Evolutionary conservation across 495 filamentous ascomycete genomes (phyloP).

Genomic region (Neurospora sp.): DNA sequence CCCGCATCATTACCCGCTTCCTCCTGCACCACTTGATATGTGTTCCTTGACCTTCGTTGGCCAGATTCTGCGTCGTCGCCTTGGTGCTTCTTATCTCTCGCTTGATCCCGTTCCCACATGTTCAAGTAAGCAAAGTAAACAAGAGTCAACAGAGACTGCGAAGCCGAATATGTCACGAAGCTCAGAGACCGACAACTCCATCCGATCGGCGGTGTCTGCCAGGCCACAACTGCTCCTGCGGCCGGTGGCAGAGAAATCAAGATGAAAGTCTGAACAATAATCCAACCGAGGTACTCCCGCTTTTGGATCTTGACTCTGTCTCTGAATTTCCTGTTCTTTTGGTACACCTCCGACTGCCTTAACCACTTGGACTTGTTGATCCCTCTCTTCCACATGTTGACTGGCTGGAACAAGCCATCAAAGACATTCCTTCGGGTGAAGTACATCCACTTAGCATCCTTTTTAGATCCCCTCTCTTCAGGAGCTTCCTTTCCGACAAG

Average conservation of each 20-base stretch:
- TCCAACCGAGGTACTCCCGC: neutral
- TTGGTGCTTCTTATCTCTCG: neutral
- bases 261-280: neutral
- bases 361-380: conserved; percentile 3
- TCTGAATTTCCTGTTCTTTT: neutral
- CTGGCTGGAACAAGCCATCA: neutral
- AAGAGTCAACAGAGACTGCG: conserved; percentile 26
- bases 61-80: neutral
- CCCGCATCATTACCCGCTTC: neutral
- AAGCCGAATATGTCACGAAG: conserved; percentile 28
- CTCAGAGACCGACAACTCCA: conserved; percentile 32
- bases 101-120: neutral
- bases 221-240: conserved; percentile 15
- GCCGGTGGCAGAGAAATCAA: conserved; percentile 23
- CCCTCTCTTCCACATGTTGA: conserved; percentile 2
- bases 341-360: neutral
- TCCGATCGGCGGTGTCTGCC: conserved; percentile 30
- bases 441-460: neutral
- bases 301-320: neutral
- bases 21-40: neutral
- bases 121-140: conserved; percentile 14
- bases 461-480: neutral
- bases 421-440: neutral
- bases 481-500: neutral
- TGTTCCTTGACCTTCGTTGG: neutral